phyloP scores from a whole-genome alignment of 208 protist species.

The Wallacemonas sp. region DNA sequence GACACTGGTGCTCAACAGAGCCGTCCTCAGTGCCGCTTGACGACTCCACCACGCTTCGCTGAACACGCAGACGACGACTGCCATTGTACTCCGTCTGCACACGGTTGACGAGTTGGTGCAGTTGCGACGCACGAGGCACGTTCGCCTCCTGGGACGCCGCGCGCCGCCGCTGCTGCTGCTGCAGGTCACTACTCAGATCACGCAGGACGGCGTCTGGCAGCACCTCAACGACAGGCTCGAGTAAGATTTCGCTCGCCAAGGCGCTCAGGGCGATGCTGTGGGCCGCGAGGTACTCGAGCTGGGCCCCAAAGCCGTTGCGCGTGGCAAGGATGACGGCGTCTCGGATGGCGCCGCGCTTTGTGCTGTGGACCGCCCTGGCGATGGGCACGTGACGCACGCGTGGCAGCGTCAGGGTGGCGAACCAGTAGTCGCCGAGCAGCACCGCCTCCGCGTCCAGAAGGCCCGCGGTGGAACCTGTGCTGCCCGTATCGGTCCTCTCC shows the following conservation, averaged over 20 bases:
- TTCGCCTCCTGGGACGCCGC: neutral
- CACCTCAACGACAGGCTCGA: slow-evolving; percentile 53
- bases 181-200: slow-evolving; percentile 25
- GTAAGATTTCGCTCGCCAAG: slow-evolving; percentile 52
- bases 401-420: slow-evolving; percentile 65
- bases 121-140: slow-evolving; percentile 15
- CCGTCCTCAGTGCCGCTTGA: neutral
- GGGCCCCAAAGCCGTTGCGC: slow-evolving; percentile 58
- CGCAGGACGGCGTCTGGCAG: slow-evolving; percentile 43
- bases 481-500: neutral
- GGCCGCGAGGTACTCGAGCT: slow-evolving; percentile 52
- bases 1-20: slow-evolving; percentile 40
- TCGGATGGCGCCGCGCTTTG: slow-evolving; percentile 43
- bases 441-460: slow-evolving; percentile 42
- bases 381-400: slow-evolving; percentile 53
- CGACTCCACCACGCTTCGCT: slow-evolving; percentile 33
- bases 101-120: slow-evolving; percentile 27
- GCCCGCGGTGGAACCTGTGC: neutral
- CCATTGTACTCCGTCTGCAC: slow-evolving; percentile 36
- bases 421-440: slow-evolving; percentile 70
- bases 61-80: slow-evolving; percentile 61
- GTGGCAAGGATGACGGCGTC: slow-evolving; percentile 78
- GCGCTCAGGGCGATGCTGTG: slow-evolving; percentile 39
- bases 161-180: neutral
- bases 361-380: slow-evolving; percentile 52